These are phyloP conservation scores for Periconia sp. DNA, from an alignment of 2,329 filamentous ascomycete genomes.

Conservation along the genomic window DNA sequence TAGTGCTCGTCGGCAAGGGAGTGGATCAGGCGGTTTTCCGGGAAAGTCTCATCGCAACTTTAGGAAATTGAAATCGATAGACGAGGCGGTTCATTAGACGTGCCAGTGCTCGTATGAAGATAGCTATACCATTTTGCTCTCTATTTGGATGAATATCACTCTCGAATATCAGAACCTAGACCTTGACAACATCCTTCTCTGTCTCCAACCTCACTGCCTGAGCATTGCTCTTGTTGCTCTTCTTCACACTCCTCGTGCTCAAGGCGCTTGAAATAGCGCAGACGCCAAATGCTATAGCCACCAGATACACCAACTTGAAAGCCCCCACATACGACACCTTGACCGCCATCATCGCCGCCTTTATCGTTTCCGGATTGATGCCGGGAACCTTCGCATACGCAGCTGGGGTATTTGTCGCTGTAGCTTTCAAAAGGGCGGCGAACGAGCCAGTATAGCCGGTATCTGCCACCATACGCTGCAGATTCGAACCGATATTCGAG, in stretches of 20 bases:
- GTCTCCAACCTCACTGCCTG: conserved; percentile 22
- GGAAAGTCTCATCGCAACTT: conserved; percentile 16
- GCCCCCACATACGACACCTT: conserved; percentile 42
- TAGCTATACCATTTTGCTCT: too few species aligned
- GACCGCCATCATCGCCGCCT: conserved; percentile 34
- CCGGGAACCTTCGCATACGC: conserved; percentile 38
- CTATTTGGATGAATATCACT: too few species aligned
- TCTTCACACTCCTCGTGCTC: conserved; percentile 39
- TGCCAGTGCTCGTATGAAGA: too few species aligned
- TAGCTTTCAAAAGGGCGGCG: conserved; percentile 32
- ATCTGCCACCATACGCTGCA: conserved; percentile 5
- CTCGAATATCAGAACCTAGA: too few species aligned
- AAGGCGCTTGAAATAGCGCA: conserved; percentile 38
- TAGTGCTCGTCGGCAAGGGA: conserved; percentile 40
- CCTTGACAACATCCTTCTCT: conserved; percentile 10
- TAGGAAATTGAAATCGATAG: too few species aligned
- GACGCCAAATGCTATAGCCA: conserved; percentile 45
- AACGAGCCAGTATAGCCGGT: conserved; percentile 13
- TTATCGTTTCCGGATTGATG: conserved; percentile 31
- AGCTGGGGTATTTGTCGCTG: conserved; percentile 38
- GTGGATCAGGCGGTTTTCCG: conserved; percentile 29
- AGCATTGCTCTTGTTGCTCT: conserved; percentile 34
- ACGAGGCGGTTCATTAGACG: too few species aligned
- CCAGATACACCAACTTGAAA: conserved; percentile 45
- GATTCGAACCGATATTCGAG: conserved; percentile 7